These are phyloP conservation scores for Pseudogymnoascus sp. DNA, from an alignment of 2,329 filamentous ascomycete genomes.

Conservation along the genomic window DNA sequence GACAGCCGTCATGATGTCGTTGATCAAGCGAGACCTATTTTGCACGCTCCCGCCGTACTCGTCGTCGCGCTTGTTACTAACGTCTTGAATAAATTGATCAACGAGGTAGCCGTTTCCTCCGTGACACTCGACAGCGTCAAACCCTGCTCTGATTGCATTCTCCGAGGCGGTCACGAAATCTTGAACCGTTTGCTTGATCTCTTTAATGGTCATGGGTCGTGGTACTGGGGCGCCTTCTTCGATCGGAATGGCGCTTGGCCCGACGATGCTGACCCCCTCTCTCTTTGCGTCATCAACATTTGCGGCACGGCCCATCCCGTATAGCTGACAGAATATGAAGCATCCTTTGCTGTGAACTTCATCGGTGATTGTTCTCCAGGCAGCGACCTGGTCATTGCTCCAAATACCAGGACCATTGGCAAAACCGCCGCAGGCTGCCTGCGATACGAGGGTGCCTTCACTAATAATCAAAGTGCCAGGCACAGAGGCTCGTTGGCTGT, in stretches of 20 bases:
- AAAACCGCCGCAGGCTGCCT: neutral
- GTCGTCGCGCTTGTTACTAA: constrained; percentile 46
- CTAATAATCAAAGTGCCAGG: constrained; percentile 48
- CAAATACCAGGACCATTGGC: constrained; percentile 34
- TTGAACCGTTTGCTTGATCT: constrained; percentile 31
- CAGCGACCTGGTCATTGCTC: constrained; percentile 43
- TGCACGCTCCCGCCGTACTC: constrained; percentile 42
- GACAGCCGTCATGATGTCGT: constrained; percentile 47
- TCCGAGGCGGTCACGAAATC: constrained; percentile 32
- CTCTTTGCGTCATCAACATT: constrained; percentile 13
- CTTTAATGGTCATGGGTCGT: constrained; percentile 32
- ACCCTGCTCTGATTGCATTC: constrained; percentile 46
- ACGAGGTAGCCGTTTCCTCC: constrained; percentile 43
- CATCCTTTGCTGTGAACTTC: constrained; percentile 52
- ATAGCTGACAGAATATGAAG: constrained; percentile 53
- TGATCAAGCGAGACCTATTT: constrained; percentile 41
- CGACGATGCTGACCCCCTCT: constrained; percentile 13
- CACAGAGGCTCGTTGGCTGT: constrained; percentile 41
- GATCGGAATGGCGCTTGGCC: constrained; percentile 16
- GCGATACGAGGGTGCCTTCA: constrained; percentile 7
- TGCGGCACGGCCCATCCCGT: constrained; percentile 46
- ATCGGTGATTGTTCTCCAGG: constrained; percentile 51
- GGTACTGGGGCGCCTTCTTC: constrained; percentile 20
- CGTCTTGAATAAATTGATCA: constrained; percentile 50
- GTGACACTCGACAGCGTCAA: constrained; percentile 44